Evolutionary conservation across 2,329 filamentous ascomycete genomes (phyloP), one percentile per base, ranked within the genome.

Genomic region (Penicillium thymicola): DNA sequence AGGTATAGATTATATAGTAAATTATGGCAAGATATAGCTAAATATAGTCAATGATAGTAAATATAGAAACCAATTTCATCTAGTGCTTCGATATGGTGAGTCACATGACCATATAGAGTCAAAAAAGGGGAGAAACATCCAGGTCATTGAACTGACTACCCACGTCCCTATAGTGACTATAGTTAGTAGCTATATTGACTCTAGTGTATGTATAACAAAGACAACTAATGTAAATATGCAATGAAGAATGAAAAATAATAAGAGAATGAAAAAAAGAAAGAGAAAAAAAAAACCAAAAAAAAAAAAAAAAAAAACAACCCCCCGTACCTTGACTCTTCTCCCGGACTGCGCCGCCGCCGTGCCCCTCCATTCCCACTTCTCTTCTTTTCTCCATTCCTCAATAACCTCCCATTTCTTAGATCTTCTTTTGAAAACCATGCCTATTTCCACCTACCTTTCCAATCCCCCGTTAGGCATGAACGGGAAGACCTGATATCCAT

Each of bases 391-490:
- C 51, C 55, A 56, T 64, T 63, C 59, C 57, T 61, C 59, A 60
- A 61, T 61, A 58, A 56, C 50, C 58, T 61, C 58, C 57, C 59
- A 60, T 59, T 59, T 63, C 58, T 61, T 60, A 64, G 59, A 62
- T 62, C 51, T 56, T 62, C 63, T 58, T 59, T 58, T 50, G 65
- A 64, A 64, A 65, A 74, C 60, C 65, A 76, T 77, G 74, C 70
- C 70, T 71, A 56, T 65, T 69, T 65, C 63, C 63, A 60, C 62
- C 64, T 63, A 66, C 65, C 65, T 64, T 60, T 68, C 63, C 58
- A 68, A 66, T 68, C 70, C 71, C 73, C 75, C 75, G 73, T 75
- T 72, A 75, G 76, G 75, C 74, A 72, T 78, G 73, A 78, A 76
- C 68, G 72, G 70, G 69, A 67, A 72, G 61, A 75, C 69, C 65